phyloP scores from a whole-genome alignment of 805 yeast genomes.

The Pichia nanzhaoensis region DNA sequence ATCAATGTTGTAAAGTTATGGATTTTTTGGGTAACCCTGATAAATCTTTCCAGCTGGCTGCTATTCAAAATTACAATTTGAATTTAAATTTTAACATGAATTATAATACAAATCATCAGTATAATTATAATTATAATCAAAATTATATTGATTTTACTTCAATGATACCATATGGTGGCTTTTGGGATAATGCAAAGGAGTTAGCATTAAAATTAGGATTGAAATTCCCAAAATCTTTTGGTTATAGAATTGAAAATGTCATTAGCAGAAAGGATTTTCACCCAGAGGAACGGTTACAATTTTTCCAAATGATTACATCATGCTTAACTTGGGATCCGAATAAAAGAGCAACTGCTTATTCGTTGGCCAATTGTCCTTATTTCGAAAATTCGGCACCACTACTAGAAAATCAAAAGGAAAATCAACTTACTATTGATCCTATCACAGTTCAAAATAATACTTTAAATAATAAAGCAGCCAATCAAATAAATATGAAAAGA shows the following conservation, averaged over 20 bases:
- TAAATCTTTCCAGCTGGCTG: slow-evolving; percentile 12
- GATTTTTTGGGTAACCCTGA: slow-evolving; percentile 70
- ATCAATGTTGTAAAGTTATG: slow-evolving; percentile 67
- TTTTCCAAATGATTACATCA: slow-evolving; percentile 35
- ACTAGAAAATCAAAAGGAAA: slow-evolving; percentile 16
- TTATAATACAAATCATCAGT: not conserved
- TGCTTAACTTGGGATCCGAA: slow-evolving; percentile 78
- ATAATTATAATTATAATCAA: not conserved
- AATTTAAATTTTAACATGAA: not conserved
- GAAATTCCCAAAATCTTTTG: slow-evolving; percentile 43
- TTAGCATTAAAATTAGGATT: slow-evolving; percentile 52
- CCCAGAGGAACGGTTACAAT: slow-evolving; percentile 31
- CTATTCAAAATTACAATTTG: not conserved
- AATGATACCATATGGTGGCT: slow-evolving; percentile 52
- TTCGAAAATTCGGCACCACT: slow-evolving; percentile 38
- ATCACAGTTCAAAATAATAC: not conserved
- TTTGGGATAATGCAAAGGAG: slow-evolving; percentile 57
- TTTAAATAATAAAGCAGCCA: not conserved
- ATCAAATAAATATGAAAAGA: not conserved
- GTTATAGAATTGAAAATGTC: slow-evolving; percentile 40
- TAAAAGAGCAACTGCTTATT: slow-evolving; percentile 47
- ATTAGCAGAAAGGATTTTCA: slow-evolving; percentile 39
- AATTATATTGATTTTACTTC: not conserved
- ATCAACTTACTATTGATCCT: not conserved
- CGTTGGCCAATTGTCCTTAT: slow-evolving; percentile 44